Evolutionary conservation across 768 basidiomycete species (phyloP), one percentile per base, ranked within the genome.

Genomic region (Chalciporus chontae): DNA sequence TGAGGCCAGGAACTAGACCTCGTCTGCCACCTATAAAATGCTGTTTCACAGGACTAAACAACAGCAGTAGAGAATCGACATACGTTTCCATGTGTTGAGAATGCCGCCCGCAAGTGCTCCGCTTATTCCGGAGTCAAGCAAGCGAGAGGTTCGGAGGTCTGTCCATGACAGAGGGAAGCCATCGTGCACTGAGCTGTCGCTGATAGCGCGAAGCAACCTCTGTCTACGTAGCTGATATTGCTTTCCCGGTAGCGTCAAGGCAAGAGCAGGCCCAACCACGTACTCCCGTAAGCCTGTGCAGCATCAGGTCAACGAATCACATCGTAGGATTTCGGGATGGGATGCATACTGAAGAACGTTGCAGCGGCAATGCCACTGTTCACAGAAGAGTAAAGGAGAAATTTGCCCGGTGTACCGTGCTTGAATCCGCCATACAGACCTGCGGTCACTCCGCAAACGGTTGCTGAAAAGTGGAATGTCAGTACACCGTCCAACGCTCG

Each of bases 311-410:
- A 45, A 43, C 55, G 14, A 0, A 42, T 40, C 21, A 31, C 3
- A 21, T 29, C 5, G 15, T 11, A 27, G 3, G 3, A 8, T 40
- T 15, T 11, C 1, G 14, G 8, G 21, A 41, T 19, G 38, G 4
- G 26, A 51, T 26, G 71, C 85, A 47, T 51, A 92, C 92, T 77
- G 67, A 94, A 93, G 70, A 94, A 94, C 0, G 83, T 78, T 8
- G 80, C 74, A 6, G 87, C 83, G 9, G 80, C 84, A 15, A 91
- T 70, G 19, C 81, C 83, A 40, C 83, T 81, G 61, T 93, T 93
- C 18, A 87, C 54, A 15, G 81, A 84, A 50, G 90, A 79, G 32
- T 81, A 77, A 10, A 77, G 59, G 26, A 83, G 77, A 17, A 84
- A 65, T 8, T 77, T 59, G 5, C 72, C 73, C 36, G 70, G 76